Evolutionary conservation across 2,329 filamentous ascomycete species (phyloP).

Genomic region (Cercospora citrullina): DNA sequence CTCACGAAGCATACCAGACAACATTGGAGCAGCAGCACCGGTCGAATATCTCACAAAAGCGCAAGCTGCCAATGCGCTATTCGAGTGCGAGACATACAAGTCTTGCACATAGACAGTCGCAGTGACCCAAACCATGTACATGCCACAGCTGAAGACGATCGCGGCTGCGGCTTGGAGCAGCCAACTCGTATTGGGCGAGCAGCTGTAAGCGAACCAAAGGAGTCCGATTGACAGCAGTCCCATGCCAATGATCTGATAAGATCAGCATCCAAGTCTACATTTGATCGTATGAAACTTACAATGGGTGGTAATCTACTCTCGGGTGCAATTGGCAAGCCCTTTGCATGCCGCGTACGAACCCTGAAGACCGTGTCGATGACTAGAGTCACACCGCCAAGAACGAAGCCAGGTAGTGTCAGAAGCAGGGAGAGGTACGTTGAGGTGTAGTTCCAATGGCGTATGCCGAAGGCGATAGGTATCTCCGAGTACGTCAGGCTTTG

Average conservation of each 20-base stretch:
- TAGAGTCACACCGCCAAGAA: slow-evolving; percentile 8
- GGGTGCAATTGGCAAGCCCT: slow-evolving; percentile 11
- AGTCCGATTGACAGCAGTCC: slow-evolving; percentile 10
- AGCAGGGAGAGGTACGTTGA: slow-evolving; percentile 10
- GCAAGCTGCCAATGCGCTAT: slow-evolving; percentile 19
- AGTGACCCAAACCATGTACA: slow-evolving; percentile 23
- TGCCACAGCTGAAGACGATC: slow-evolving; percentile 13
- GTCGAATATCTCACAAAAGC: slow-evolving; percentile 19
- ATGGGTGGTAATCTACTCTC: slow-evolving; percentile 22
- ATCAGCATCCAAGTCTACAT: no score
- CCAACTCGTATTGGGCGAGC: background rate
- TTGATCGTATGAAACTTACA: slow-evolving; percentile 14
- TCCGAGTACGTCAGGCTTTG: slow-evolving; percentile 38
- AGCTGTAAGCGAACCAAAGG: slow-evolving; percentile 17
- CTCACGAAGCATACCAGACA: slow-evolving; percentile 14
- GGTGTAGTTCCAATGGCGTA: slow-evolving; percentile 4
- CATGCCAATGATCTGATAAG: slow-evolving; percentile 23
- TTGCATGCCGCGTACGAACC: slow-evolving; percentile 8
- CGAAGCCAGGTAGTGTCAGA: slow-evolving; percentile 16
- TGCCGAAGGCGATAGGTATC: slow-evolving; percentile 15
- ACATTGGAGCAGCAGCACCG: slow-evolving; percentile 16
- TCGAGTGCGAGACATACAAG: slow-evolving; percentile 20
- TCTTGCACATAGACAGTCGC: slow-evolving; percentile 22
- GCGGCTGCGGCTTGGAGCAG: slow-evolving; percentile 9
- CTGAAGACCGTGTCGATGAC: slow-evolving; percentile 17